Evolutionary conservation across 2,329 filamentous ascomycete species (phyloP), one percentile per base, ranked within the genome.

Genomic region (Didymella pomorum): DNA sequence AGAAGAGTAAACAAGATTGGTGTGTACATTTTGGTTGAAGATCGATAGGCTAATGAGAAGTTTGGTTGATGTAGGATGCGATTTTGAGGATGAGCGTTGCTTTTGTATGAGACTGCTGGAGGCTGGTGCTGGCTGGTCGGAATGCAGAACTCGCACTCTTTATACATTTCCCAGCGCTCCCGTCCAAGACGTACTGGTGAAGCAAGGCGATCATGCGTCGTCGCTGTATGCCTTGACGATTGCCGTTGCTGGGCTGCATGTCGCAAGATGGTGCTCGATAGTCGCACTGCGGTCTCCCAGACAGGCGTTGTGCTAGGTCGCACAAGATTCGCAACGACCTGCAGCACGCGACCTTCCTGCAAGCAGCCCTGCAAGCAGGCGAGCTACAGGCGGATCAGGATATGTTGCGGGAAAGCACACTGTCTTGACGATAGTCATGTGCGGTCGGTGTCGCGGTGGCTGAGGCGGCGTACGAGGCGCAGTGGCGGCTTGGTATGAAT

Each of bases 321-420:
- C 60, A 70, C 65, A 41, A n/a, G 12, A 8, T 14, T 39, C 33
- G 53, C 57, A 46, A 49, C 31, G 25, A 28, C 29, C 56, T 64
- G 66, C 60, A 62, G 54, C 56, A 66, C 66, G 56, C 60, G 60
- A 64, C 63, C 47, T 59, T 60, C 10, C 66, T 65, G 58, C 56
- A 57, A 61, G 48, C 39, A 63, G 58, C 58, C 10, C 66, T 65
- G 58, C 56, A 57, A 61, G 48, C 39, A 63, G 58, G 57, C 57
- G 59, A 37, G 44, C 42, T 44, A 52, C 46, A 35, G 42, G 37
- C 50, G 18, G 18, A 39, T 39, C 35, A 39, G 35, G 35, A 35
- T 20, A 11, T 20, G 18, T 49, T 16, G 48, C 45, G 54, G 53
- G 50, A 44, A 50, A 8, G 18, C 14, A 9, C 10, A 16, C 46